Evolutionary conservation across 352 stramenopile species (phyloP), one percentile per base, ranked within the genome.

Genomic region (Pythium phragmitis): DNA sequence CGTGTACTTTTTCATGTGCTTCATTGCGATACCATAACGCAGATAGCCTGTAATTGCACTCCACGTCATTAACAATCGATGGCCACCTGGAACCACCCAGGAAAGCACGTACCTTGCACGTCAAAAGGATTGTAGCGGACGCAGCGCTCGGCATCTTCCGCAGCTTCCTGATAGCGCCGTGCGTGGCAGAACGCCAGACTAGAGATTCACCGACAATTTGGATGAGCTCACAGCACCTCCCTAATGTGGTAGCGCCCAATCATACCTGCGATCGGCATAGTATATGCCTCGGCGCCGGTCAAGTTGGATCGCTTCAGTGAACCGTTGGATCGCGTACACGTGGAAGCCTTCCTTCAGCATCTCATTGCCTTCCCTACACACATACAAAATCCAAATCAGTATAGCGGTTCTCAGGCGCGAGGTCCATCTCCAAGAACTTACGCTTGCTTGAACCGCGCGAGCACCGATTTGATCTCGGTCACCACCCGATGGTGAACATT

Each of bases 41-140:
- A 98, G 89, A 69, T 98, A 98, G 9, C 81, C 85, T 77, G 50
- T 11, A 17, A 9, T n/a, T 26, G 21, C 23, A 58, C 17, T 48
- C 16, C 6, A 7, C 11, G 6, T 7, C 11, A n/a, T 48, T 23
- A 48, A 23, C 8, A 48, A 23, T 23, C n/a, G 7, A 48, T 48
- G 42, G n/a, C 23, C n/a, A 3, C 14, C 1, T 19, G 6, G 3
- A 48, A 2, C 42, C 42, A 48, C 26, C 26, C 26, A 48, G 6
- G 42, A 48, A 3, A 45, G 16, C 34, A 19, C 58, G 2, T 23
- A 82, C 81, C 91, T 69, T 97, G 98, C 26, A 97, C 91, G 61
- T 98, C 97, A 57, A 92, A 91, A 21, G 91, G 92, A 61, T 98
- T 97, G 46, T 97, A 96, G 41, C 91, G 84, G 70, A 98, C 96